Evolutionary conservation across 805 yeast species (phyloP).

Genomic region (Lipomyces yamadae): DNA sequence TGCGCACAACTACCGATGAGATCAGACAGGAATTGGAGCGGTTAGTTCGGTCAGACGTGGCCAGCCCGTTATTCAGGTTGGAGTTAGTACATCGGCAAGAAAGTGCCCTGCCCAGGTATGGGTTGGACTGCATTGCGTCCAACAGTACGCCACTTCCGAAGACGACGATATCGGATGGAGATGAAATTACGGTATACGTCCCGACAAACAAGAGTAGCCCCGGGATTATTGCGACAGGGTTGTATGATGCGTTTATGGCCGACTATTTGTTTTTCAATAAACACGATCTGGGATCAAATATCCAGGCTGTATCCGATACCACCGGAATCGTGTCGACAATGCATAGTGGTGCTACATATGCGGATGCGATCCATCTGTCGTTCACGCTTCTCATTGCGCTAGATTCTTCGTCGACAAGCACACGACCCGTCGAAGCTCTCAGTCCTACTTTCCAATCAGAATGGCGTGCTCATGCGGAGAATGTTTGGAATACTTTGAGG

Average conservation of each 20-base stretch:
- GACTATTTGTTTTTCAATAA: constrained; percentile 27
- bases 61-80: constrained; percentile 36
- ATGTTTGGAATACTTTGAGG: constrained; percentile 3
- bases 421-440: neutral
- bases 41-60: neutral
- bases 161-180: neutral
- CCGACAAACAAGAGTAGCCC: neutral
- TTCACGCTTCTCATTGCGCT: constrained; percentile 28
- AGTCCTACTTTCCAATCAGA: neutral
- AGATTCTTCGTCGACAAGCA: constrained; percentile 5
- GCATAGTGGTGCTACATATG: constrained; percentile 15
- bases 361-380: constrained; percentile 28
- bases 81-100: neutral
- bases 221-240: constrained; percentile 9
- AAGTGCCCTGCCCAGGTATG: neutral
- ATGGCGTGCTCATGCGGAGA: constrained; percentile 19
- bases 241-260: constrained; percentile 19
- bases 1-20: constrained; percentile 1
- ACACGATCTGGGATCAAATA: constrained; percentile 23
- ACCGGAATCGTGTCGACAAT: constrained; percentile 11
- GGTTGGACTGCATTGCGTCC: constrained; percentile 8
- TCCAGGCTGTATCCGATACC: neutral
- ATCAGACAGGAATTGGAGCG: neutral
- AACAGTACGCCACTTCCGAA: constrained; percentile 9
- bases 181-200: neutral